Evolutionary conservation across 805 yeast species (phyloP).

Genomic region (Saccharomycopsis oosterbeekiorum): DNA sequence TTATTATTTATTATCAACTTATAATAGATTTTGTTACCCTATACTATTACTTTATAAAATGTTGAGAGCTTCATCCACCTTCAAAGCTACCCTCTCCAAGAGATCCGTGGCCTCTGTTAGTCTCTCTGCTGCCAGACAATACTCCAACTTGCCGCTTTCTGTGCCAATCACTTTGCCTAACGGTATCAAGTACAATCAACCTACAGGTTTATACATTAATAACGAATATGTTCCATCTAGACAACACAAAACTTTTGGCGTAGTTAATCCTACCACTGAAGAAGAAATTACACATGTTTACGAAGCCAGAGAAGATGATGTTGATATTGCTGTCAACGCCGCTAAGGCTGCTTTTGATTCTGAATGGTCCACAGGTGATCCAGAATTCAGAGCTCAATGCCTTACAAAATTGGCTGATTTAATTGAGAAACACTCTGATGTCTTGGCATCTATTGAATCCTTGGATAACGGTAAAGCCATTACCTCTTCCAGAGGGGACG

Average conservation of each 20-base stretch:
- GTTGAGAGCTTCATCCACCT: constrained; percentile 15
- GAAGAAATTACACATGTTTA: constrained; percentile 48
- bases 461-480: constrained; percentile 73
- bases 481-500: constrained; percentile 56
- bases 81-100: background rate
- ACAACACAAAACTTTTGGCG: constrained; percentile 45
- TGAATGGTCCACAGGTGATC: constrained; percentile 53
- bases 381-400: constrained; percentile 42
- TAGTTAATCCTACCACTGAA: constrained; percentile 54
- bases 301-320: constrained; percentile 52
- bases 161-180: constrained; percentile 53
- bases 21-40: no score
- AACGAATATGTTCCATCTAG: constrained; percentile 61
- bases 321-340: constrained; percentile 58
- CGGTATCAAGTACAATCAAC: constrained; percentile 61
- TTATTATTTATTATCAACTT: background rate
- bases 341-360: constrained; percentile 52
- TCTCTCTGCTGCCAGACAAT: constrained; percentile 15
- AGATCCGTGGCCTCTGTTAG: background rate
- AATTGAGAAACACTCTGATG: constrained; percentile 52
- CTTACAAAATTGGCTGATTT: constrained; percentile 58
- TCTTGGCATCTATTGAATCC: constrained; percentile 59
- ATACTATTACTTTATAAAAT: background rate
- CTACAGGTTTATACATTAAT: constrained; percentile 82
- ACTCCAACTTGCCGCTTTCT: constrained; percentile 32